phyloP scores from a whole-genome alignment of 2,329 filamentous ascomycete genomes.

The Eutypa lata region DNA sequence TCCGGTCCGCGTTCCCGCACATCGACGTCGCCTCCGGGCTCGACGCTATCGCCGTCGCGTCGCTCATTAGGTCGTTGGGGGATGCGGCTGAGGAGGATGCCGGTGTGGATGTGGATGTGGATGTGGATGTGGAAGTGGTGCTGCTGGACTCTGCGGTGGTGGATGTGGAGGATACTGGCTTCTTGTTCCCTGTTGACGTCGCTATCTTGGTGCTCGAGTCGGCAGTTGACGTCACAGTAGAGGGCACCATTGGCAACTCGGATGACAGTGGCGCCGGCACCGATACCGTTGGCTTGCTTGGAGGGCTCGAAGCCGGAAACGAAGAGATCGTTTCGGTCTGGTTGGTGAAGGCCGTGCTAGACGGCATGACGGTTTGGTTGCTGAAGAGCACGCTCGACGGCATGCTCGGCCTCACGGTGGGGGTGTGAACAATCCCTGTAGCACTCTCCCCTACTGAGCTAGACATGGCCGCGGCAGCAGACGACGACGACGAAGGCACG shows the following conservation, averaged over 20 bases:
- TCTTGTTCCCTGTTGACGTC: too few species aligned
- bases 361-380: neutral
- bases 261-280: too few species aligned
- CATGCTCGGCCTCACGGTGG: neutral
- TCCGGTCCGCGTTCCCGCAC: slow-evolving; percentile 6
- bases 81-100: neutral
- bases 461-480: neutral
- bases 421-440: neutral
- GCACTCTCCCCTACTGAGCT: neutral
- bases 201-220: too few species aligned
- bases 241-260: too few species aligned
- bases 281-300: too few species aligned
- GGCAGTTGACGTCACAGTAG: too few species aligned
- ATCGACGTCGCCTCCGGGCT: slow-evolving; percentile 1
- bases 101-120: neutral
- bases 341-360: neutral
- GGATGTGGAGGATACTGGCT: too few species aligned
- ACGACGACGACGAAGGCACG: neutral
- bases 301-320: too few species aligned
- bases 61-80: neutral
- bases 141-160: neutral
- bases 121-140: neutral
- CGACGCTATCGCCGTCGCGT: neutral
- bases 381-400: neutral
- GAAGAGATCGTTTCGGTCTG: too few species aligned